Percentiles rank a stretch among this genome's conserved stretches.
phyloP scores from a whole-genome alignment of 2,329 filamentous ascomycete genomes.

The Botrytis squamosa region DNA sequence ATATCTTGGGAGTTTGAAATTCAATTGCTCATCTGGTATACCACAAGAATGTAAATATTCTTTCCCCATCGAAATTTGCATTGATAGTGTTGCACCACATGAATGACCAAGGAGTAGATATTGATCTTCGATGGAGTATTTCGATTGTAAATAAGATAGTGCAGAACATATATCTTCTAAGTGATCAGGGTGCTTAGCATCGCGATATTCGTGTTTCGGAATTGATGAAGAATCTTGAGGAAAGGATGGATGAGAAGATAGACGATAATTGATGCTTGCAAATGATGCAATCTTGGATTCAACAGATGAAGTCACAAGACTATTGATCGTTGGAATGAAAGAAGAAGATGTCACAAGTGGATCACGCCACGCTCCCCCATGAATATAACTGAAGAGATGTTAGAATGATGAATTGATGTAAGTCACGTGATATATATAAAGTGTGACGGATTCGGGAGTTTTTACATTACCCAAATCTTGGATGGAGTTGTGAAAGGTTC shows the following conservation, averaged over 20 bases:
- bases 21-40: neutral
- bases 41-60: conserved; percentile 9
- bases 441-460: neutral
- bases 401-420: neutral
- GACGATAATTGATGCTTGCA: conserved; percentile 63
- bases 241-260: conserved; percentile 55
- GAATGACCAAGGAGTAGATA: conserved; percentile 63
- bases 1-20: conserved; percentile 10
- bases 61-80: conserved; percentile 45
- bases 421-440: neutral
- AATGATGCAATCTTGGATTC: conserved; percentile 55
- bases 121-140: conserved; percentile 45
- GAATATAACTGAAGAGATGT: conserved; percentile 43
- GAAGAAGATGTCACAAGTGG: conserved; percentile 49
- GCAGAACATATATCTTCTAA: conserved; percentile 55
- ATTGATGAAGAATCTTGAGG: conserved; percentile 40
- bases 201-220: conserved; percentile 36
- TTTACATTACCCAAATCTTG: conserved; percentile 21
- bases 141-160: conserved; percentile 49
- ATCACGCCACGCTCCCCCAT: conserved; percentile 65
- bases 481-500: neutral
- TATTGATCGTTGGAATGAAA: conserved; percentile 47
- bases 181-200: conserved; percentile 60
- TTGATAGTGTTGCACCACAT: conserved; percentile 61
- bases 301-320: conserved; percentile 39